Evolutionary conservation across 192 early-diverging fungal species (phyloP).

Genomic region (Umbelopsis vinacea): DNA sequence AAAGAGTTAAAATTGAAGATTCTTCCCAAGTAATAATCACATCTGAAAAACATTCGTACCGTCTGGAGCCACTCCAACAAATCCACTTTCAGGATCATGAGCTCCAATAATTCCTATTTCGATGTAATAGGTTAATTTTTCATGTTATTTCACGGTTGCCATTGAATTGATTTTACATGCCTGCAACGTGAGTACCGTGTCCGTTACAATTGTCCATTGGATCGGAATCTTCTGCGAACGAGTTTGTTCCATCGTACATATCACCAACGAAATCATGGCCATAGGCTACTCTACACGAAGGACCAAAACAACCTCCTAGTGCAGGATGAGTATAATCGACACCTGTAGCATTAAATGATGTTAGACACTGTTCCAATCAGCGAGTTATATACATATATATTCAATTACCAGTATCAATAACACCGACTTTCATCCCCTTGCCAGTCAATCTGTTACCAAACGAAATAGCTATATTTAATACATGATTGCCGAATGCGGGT

Average conservation of each 20-base stretch:
- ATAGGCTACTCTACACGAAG: conserved; percentile 54
- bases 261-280: conserved; percentile 62
- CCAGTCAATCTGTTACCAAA: conserved; percentile 36
- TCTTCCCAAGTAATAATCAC: background rate
- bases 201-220: conserved; percentile 55
- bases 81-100: conserved; percentile 50
- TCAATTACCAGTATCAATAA: conserved; percentile 61
- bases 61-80: conserved; percentile 83
- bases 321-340: conserved; percentile 65
- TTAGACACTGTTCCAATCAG: no score
- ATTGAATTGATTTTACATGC: background rate
- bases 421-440: conserved; percentile 54
- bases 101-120: conserved; percentile 73
- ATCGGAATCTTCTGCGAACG: conserved; percentile 41
- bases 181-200: conserved; percentile 57
- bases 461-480: background rate
- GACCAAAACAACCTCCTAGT: conserved; percentile 60
- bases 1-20: no score
- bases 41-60: conserved; percentile 40
- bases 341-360: conserved; percentile 27
- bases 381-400: background rate
- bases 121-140: background rate
- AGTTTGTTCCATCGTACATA: conserved; percentile 47
- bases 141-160: conserved; percentile 13
- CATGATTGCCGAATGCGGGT: conserved; percentile 11